phyloP scores from a whole-genome alignment of 208 protist species.

The Trichomonas vaginalis region DNA sequence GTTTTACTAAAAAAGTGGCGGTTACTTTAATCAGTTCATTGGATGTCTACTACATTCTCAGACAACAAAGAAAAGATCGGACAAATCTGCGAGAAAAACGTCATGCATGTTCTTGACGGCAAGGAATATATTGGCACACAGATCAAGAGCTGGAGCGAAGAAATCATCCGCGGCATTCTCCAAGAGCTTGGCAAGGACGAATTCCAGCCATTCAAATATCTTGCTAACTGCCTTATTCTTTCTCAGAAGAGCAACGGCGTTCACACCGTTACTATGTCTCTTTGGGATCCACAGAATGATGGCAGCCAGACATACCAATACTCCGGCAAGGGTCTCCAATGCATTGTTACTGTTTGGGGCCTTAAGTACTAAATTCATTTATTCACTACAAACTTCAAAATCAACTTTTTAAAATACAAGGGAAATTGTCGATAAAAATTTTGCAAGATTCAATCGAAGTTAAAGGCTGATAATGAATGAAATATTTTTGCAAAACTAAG shows the following conservation, averaged over 20 bases:
- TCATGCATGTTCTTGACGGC: neutral
- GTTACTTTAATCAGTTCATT: neutral
- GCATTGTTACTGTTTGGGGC: constrained; percentile 9
- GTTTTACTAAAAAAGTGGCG: too few relatives aligned
- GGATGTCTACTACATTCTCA: neutral
- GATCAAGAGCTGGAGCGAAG: neutral
- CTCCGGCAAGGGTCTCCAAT: neutral
- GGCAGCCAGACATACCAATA: neutral
- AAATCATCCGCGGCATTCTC: constrained; percentile 3
- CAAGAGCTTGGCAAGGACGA: neutral
- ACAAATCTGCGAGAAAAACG: neutral
- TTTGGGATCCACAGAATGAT: constrained; percentile 18
- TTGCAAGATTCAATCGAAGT: too few relatives aligned
- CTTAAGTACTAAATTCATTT: constrained; percentile 6
- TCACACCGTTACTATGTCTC: constrained; percentile 12
- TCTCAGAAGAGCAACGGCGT: neutral
- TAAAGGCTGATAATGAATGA: too few relatives aligned
- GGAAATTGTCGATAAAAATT: too few relatives aligned
- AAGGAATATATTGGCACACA: neutral
- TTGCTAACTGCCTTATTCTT: constrained; percentile 3
- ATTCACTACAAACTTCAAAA: too few relatives aligned
- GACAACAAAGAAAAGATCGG: neutral
- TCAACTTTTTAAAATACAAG: too few relatives aligned
- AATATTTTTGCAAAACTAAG: too few relatives aligned
- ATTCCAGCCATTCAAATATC: constrained; percentile 17